Evolutionary conservation across 2,329 filamentous ascomycete genomes (phyloP).

Genomic region (Fusarium sp.): DNA sequence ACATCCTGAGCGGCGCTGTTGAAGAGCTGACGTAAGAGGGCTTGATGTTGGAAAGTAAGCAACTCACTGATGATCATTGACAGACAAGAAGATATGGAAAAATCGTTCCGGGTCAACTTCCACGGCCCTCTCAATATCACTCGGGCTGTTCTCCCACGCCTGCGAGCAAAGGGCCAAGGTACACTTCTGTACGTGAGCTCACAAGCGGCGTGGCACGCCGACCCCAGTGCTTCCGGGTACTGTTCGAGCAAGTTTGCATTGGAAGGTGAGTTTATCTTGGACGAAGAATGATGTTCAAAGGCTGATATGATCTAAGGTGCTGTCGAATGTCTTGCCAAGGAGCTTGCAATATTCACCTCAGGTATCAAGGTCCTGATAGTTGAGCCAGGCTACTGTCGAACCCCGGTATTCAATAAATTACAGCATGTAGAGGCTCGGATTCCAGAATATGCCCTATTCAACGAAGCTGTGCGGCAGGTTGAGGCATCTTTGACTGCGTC

Average conservation of each 20-base stretch:
- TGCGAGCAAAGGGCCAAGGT: slow-evolving; percentile 47
- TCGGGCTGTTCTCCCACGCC: slow-evolving; percentile 48
- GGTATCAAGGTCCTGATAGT: slow-evolving; percentile 53
- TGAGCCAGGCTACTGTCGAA: slow-evolving; percentile 56
- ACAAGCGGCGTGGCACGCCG: slow-evolving; percentile 49
- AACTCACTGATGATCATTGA: neutral
- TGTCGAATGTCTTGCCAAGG: slow-evolving; percentile 43
- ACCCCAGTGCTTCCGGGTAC: slow-evolving; percentile 48
- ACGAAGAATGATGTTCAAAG: no score
- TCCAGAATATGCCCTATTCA: slow-evolving; percentile 48
- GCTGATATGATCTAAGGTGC: slow-evolving; percentile 25
- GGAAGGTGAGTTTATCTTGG: slow-evolving; percentile 39
- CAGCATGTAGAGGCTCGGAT: slow-evolving; percentile 42
- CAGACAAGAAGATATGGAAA: slow-evolving; percentile 43
- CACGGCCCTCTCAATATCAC: slow-evolving; percentile 53
- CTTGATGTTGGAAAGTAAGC: fast-evolving
- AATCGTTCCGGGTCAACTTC: slow-evolving; percentile 51
- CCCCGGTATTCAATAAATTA: slow-evolving; percentile 53
- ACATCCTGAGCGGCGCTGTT: slow-evolving; percentile 38
- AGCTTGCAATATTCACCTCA: slow-evolving; percentile 35
- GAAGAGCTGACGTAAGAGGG: slow-evolving; percentile 42
- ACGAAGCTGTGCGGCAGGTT: slow-evolving; percentile 36
- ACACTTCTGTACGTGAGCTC: slow-evolving; percentile 52
- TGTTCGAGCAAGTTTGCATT: slow-evolving; percentile 49
- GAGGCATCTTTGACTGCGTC: slow-evolving; percentile 42